These are phyloP conservation scores for Smallanthus sonchifolius DNA, from an alignment of 129 eudicot genomes.

Conservation along the genomic window DNA sequence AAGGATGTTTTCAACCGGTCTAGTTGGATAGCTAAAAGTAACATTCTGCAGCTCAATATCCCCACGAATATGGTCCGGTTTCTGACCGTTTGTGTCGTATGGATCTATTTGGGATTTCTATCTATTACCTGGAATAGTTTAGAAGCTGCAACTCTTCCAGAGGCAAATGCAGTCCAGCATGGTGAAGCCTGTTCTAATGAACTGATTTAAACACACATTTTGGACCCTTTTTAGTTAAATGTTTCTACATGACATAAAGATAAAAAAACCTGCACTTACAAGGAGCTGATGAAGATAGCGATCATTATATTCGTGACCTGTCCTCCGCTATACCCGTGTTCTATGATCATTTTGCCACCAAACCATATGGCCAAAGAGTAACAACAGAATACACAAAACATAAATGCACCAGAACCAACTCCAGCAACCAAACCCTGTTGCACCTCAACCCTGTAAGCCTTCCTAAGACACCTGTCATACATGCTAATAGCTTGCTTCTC, in stretches of 20 bases:
- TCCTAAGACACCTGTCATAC: constrained; percentile 51
- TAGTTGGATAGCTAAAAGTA: constrained; percentile 63
- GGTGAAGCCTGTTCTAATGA: constrained; percentile 72
- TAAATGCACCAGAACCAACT: constrained; percentile 48
- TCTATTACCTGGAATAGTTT: constrained; percentile 54
- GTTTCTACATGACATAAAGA: no score
- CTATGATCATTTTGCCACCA: constrained; percentile 64
- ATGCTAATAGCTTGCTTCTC: constrained; percentile 62
- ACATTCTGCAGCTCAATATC: constrained; percentile 52
- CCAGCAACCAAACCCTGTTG: constrained; percentile 66
- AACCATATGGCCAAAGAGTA: constrained; percentile 78
- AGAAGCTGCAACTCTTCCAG: constrained; percentile 69
- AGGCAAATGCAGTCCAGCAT: constrained; percentile 62
- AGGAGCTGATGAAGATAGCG: constrained; percentile 62
- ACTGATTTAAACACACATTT: constrained; percentile 18
- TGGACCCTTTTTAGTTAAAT: no score
- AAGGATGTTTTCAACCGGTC: constrained; percentile 55
- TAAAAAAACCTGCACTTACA: constrained; percentile 35
- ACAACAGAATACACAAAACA: constrained; percentile 42
- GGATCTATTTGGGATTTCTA: constrained; percentile 65
- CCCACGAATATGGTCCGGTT: constrained; percentile 46
- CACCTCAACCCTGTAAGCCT: constrained; percentile 63
- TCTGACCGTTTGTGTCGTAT: constrained; percentile 47
- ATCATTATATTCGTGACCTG: constrained; percentile 56
- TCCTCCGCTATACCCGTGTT: constrained; percentile 66